Evolutionary conservation across 805 yeast genomes (phyloP).

Genomic region (Pichia nakasei): DNA sequence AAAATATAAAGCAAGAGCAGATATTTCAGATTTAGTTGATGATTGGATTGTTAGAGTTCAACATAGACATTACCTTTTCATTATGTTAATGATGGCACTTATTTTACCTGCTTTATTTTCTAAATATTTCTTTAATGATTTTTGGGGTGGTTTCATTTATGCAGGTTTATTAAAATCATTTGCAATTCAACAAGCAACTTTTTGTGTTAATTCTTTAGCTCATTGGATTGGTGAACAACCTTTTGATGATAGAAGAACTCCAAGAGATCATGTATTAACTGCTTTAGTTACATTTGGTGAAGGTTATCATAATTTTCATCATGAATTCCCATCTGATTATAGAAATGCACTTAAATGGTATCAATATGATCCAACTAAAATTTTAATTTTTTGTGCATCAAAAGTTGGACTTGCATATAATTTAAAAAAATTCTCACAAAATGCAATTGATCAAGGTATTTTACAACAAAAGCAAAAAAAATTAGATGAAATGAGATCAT

Average conservation of each 20-base stretch:
- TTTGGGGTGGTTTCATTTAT: conserved; percentile 64
- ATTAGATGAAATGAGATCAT: conserved; percentile 50
- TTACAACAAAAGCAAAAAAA: conserved; percentile 80
- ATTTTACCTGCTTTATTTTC: conserved; percentile 53
- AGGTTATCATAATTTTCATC: conserved; percentile 87
- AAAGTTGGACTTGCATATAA: conserved; percentile 63
- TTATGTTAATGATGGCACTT: conserved; percentile 56
- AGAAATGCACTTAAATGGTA: conserved; percentile 83
- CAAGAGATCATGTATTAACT: conserved; percentile 73
- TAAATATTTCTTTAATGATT: conserved; percentile 50
- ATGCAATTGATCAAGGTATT: conserved; percentile 75
- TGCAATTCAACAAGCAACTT: conserved; percentile 75
- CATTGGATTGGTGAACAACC: conserved; percentile 86
- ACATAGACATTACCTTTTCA: conserved; percentile 62
- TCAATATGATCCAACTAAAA: conserved; percentile 79
- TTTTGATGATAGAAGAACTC: conserved; percentile 80
- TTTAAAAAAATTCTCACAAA: conserved; percentile 67
- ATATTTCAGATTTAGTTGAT: conserved; percentile 65
- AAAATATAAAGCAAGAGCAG: conserved; percentile 72
- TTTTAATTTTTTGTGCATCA: conserved; percentile 48
- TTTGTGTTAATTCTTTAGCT: conserved; percentile 79
- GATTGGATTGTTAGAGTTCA: conserved; percentile 77
- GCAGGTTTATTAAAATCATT: conserved; percentile 66
- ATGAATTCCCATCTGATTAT: conserved; percentile 84
- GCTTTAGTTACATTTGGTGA: conserved; percentile 83